These are phyloP conservation scores for Rhynchosporium graminicola DNA, from an alignment of 2,329 filamentous ascomycete species.

Conservation along the genomic window DNA sequence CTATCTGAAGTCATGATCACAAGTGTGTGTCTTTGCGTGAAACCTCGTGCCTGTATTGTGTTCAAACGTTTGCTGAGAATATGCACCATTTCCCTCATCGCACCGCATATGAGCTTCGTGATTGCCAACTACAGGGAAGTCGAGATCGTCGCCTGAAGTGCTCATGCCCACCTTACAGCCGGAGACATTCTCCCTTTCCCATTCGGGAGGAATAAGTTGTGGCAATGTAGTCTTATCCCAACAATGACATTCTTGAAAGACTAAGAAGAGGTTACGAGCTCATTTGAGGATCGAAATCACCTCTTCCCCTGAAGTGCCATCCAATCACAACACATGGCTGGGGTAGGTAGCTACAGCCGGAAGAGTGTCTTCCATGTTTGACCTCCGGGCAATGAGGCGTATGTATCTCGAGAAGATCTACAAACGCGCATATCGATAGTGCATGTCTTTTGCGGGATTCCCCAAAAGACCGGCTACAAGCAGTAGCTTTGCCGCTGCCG, in stretches of 20 bases:
- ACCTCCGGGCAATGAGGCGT: neutral
- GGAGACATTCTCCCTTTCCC: constrained; percentile 6
- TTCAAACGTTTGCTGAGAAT: neutral
- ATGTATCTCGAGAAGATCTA: neutral
- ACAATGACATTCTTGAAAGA: constrained; percentile 2
- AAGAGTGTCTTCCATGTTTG: neutral
- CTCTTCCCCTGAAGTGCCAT: neutral
- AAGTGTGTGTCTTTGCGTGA: constrained; percentile 2
- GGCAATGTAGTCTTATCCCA: constrained; percentile 5
- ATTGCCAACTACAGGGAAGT: neutral
- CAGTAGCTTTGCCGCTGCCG: constrained; percentile 6
- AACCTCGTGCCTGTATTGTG: neutral
- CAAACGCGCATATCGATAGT: neutral
- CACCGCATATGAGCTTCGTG: constrained; percentile 18
- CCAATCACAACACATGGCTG: neutral
- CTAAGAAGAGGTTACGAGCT: constrained; percentile 8
- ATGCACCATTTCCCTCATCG: constrained; percentile 1
- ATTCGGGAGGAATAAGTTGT: constrained; percentile 1
- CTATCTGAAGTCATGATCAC: constrained; percentile 7
- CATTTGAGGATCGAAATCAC: neutral
- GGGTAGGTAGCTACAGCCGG: neutral
- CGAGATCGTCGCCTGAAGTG: neutral
- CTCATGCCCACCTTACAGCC: neutral
- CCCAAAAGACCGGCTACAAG: constrained; percentile 1
- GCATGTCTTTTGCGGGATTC: neutral